A percentile compares a stretch with the other conserved stretches of the same genome.
phyloP scores from a whole-genome alignment of 2,329 filamentous ascomycete species.

The Sarocladium oryzae region DNA sequence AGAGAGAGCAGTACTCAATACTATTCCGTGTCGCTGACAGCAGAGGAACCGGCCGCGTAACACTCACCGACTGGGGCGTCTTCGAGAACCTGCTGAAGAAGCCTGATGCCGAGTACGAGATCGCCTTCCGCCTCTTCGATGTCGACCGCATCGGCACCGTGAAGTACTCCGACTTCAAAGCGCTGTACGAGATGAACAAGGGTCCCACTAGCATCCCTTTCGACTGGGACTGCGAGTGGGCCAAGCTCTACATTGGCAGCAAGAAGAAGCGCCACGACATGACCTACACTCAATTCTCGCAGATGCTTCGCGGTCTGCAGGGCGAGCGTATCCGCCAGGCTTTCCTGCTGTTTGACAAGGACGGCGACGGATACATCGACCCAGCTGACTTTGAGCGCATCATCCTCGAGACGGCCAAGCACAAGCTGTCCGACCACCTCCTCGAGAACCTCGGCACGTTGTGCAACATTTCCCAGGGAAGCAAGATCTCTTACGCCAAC shows the following conservation, averaged over 20 bases:
- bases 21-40: conserved; percentile 90
- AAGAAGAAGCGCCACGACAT: conserved; percentile 84
- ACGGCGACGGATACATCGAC: conserved; percentile 90
- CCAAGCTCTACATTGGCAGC: conserved; percentile 83
- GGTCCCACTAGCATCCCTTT: conserved; percentile 81
- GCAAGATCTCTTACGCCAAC: conserved; percentile 95
- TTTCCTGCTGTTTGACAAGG: conserved; percentile 85
- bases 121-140: conserved; percentile 95
- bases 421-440: conserved; percentile 96
- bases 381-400: conserved; percentile 96
- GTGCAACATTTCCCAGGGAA: conserved; percentile 87
- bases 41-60: conserved; percentile 64
- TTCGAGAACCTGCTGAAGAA: conserved; percentile 93
- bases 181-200: conserved; percentile 83
- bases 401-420: conserved; percentile 83
- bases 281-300: conserved; percentile 93
- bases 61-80: conserved; percentile 77
- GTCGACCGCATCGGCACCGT: conserved; percentile 75
- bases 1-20: conserved; percentile 88
- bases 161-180: conserved; percentile 83
- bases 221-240: conserved; percentile 97
- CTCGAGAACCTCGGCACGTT: conserved; percentile 85
- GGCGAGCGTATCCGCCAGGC: conserved; percentile 94
- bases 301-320: conserved; percentile 94
- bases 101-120: conserved; percentile 97